Evolutionary conservation across 129 eudicot genomes (phyloP).

Genomic region (Lactuca sativa): DNA sequence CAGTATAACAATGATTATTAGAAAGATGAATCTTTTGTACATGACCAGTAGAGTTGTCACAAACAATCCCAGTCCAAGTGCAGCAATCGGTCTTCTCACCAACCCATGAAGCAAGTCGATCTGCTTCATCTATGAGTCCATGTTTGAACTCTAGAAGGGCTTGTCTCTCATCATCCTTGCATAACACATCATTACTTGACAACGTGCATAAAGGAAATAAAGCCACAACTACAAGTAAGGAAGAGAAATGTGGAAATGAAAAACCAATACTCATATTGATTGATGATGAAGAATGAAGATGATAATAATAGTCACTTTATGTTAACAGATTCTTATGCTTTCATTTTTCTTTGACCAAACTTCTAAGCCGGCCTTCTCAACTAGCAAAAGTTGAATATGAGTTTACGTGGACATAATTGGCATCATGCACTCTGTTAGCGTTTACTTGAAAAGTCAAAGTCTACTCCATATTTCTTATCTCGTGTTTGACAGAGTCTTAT

Average conservation of each 20-base stretch:
- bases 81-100: slow-evolving; percentile 24
- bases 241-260: background rate
- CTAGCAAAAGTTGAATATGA: too few species aligned
- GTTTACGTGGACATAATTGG: background rate
- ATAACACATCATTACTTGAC: background rate
- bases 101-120: slow-evolving; percentile 30
- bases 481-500: background rate
- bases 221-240: background rate
- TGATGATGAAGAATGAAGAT: background rate
- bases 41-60: slow-evolving; percentile 27
- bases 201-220: slow-evolving; percentile 2
- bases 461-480: background rate
- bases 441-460: background rate
- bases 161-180: slow-evolving; percentile 23
- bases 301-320: background rate
- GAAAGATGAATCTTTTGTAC: slow-evolving; percentile 28
- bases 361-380: too few species aligned
- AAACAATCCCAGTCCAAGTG: slow-evolving; percentile 31
- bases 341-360: too few species aligned
- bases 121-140: slow-evolving; percentile 12
- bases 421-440: background rate
- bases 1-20: background rate
- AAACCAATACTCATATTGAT: slow-evolving; percentile 7
- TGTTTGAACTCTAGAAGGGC: slow-evolving; percentile 33
- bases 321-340: background rate